A percentile compares a stretch with the other conserved stretches of the same genome.
phyloP scores from a whole-genome alignment of 2,329 filamentous ascomycete genomes.

The Falciphora oryzae region DNA sequence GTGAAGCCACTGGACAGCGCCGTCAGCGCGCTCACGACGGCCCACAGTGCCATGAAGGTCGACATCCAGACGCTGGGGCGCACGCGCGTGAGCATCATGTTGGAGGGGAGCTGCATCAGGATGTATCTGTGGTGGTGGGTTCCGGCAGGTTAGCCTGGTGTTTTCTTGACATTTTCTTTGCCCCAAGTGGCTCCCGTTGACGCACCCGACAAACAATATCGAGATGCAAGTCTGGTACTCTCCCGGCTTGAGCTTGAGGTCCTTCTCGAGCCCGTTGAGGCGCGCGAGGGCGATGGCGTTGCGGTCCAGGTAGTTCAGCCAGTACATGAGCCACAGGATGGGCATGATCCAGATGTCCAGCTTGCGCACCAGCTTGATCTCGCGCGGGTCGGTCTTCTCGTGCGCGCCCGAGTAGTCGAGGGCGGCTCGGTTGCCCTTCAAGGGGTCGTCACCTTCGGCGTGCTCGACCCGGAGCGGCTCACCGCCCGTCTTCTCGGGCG shows the following conservation, averaged over 20 bases:
- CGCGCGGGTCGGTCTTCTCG: not conserved
- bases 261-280: constrained; percentile 36
- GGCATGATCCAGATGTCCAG: constrained; percentile 6
- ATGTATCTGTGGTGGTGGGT: not conserved
- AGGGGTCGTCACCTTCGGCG: not conserved
- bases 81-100: constrained; percentile 23
- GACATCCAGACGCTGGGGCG: constrained; percentile 26
- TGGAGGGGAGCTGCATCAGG: constrained; percentile 19
- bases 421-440: not conserved
- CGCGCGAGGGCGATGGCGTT: constrained; percentile 29
- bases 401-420: constrained; percentile 6
- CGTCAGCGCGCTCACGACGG: constrained; percentile 17
- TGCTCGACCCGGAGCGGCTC: not conserved
- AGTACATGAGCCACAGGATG: constrained; percentile 44
- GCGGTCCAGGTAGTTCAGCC: constrained; percentile 52
- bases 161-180: not conserved
- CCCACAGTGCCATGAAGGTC: constrained; percentile 27
- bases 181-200: constrained; percentile 3
- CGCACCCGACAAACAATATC: constrained; percentile 22
- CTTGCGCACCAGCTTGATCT: constrained; percentile 4
- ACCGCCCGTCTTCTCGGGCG: too few relatives aligned
- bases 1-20: constrained; percentile 26
- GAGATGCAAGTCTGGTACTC: constrained; percentile 28
- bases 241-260: constrained; percentile 31
- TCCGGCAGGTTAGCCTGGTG: not conserved